A percentile compares a stretch with the other conserved stretches of the same genome.
These are phyloP conservation scores for Schwanniomyces polymorphus DNA, from an alignment of 805 yeast species.

Conservation along the genomic window DNA sequence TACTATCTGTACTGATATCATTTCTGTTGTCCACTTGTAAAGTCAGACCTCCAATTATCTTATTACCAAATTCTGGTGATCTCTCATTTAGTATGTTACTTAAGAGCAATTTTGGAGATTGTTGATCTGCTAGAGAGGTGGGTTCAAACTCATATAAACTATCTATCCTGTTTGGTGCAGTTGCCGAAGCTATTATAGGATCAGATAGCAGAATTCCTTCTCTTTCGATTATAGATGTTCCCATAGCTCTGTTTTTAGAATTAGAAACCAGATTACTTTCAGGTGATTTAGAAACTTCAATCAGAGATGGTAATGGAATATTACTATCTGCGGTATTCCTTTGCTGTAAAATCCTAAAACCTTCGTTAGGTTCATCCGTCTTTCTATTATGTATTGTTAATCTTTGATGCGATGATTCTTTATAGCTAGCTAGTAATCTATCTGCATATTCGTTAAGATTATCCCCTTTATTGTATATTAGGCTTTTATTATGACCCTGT, in stretches of 20 bases:
- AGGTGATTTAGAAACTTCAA: not conserved
- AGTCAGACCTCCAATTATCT: not conserved
- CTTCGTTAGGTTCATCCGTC: not conserved
- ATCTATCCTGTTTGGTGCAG: not conserved
- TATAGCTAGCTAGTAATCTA: not conserved
- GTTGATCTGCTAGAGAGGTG: not conserved
- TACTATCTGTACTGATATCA: not conserved
- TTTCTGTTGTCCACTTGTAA: not conserved
- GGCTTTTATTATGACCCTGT: not conserved
- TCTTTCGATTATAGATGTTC: not conserved
- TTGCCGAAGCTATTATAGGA: not conserved
- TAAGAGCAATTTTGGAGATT: not conserved
- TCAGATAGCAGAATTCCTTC: not conserved
- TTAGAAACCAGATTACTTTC: not conserved
- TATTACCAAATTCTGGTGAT: not conserved
- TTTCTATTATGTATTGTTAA: not conserved
- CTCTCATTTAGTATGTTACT: not conserved
- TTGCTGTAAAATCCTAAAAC: not conserved
- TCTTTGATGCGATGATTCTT: not conserved
- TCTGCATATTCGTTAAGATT: not conserved
- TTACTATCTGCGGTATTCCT: not conserved
- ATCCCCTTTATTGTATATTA: not conserved
- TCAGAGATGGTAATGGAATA: not conserved
- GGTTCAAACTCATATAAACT: not conserved
- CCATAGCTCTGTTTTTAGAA: not conserved